A percentile compares a stretch with the other conserved stretches of the same genome.
Evolutionary conservation across 345 rosid species (phyloP).

Genomic region (Eucalyptus cloeziana): DNA sequence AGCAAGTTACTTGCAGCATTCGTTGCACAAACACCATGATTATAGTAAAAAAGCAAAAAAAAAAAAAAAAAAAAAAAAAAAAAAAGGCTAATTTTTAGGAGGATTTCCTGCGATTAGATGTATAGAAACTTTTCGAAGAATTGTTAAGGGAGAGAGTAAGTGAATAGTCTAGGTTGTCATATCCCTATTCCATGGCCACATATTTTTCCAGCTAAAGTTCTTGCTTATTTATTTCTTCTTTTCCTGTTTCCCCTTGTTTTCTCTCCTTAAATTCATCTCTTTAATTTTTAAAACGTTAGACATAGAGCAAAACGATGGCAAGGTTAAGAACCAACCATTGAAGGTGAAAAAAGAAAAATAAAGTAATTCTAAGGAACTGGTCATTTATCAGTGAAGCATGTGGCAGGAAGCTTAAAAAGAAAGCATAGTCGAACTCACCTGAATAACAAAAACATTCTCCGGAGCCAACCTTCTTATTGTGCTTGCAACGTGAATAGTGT

Average conservation of each 20-base stretch:
- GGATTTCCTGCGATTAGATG: neutral
- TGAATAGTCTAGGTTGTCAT: neutral
- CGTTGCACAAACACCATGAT: neutral
- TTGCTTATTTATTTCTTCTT: neutral
- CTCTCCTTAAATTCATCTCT: neutral
- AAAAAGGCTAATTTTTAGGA: neutral
- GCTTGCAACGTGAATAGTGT: conserved; percentile 65
- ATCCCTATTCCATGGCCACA: neutral
- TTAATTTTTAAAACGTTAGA: neutral
- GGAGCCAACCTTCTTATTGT: conserved; percentile 73
- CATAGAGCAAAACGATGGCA: neutral
- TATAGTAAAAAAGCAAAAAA: neutral
- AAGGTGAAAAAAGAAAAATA: neutral
- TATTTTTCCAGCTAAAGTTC: neutral
- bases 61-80: neutral
- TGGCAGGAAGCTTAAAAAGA: neutral
- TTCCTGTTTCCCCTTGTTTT: neutral
- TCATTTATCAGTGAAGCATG: neutral
- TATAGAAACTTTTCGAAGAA: neutral
- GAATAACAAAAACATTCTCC: conserved; percentile 74
- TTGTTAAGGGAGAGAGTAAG: neutral
- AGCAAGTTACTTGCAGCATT: neutral
- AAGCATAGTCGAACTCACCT: conserved; percentile 22
- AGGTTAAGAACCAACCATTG: neutral
- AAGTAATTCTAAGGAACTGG: neutral